These are phyloP conservation scores for Trichoderma aggressivum DNA, from an alignment of 2,329 filamentous ascomycete genomes.

Conservation along the genomic window DNA sequence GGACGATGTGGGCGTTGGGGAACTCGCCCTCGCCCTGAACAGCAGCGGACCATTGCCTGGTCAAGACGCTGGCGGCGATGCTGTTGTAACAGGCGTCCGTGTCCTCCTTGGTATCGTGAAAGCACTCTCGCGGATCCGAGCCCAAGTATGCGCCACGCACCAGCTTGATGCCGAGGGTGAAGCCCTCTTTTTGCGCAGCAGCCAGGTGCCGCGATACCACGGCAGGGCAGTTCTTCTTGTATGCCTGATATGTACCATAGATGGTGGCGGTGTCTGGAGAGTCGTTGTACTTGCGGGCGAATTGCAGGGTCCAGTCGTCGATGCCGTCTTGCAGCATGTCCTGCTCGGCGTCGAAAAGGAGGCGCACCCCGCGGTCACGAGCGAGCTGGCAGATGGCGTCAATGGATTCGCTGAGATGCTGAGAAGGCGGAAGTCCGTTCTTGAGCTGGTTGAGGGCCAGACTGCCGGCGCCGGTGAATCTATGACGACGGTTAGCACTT, in stretches of 20 bases:
- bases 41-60: conserved; percentile 42
- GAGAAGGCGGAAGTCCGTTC: conserved; percentile 59
- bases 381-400: conserved; percentile 73
- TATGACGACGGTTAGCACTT: conserved; percentile 25
- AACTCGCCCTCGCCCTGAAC: conserved; percentile 44
- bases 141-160: conserved; percentile 73
- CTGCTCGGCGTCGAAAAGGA: conserved; percentile 87
- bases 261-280: conserved; percentile 63
- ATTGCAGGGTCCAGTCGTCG: conserved; percentile 73
- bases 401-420: conserved; percentile 65
- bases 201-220: conserved; percentile 59
- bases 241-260: conserved; percentile 78
- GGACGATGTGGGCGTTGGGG: conserved; percentile 60
- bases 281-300: conserved; percentile 74
- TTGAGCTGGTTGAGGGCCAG: conserved; percentile 66
- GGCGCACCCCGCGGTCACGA: conserved; percentile 61
- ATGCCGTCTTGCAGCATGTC: conserved; percentile 74
- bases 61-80: conserved; percentile 65
- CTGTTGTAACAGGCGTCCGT: conserved; percentile 72
- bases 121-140: conserved; percentile 65
- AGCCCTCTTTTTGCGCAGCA: conserved; percentile 55
- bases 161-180: conserved; percentile 69
- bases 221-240: conserved; percentile 61
- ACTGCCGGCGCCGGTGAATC: conserved; percentile 77
- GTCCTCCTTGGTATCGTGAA: conserved; percentile 68